Percentiles rank a stretch among this genome's conserved stretches.
These are phyloP conservation scores for Cupressus sempervirens DNA, from an alignment of 75 land plant species.

Conservation along the genomic window DNA sequence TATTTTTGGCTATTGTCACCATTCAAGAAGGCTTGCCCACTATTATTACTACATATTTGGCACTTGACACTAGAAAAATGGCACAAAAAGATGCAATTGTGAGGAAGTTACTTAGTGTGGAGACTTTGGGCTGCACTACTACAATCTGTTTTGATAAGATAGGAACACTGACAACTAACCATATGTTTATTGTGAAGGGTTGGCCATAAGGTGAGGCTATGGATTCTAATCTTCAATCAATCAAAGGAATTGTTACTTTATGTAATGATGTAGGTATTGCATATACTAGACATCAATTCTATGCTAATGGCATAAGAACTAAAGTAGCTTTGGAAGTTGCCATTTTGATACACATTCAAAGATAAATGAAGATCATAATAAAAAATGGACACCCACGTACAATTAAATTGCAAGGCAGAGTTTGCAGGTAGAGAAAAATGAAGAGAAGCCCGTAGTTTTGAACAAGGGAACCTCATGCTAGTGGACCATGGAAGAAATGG, in stretches of 20 bases:
- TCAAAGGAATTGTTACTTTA: constrained; percentile 54
- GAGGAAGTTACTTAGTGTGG: constrained; percentile 66
- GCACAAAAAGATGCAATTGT: constrained; percentile 80
- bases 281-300: constrained; percentile 36
- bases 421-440: no score
- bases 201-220: constrained; percentile 13
- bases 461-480: no score
- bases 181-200: constrained; percentile 51
- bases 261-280: constrained; percentile 69
- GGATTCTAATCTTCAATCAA: constrained; percentile 54
- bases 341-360: no score
- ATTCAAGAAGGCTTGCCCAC: constrained; percentile 76
- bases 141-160: constrained; percentile 79
- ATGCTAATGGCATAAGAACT: constrained; percentile 65
- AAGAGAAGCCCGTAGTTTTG: no score
- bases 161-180: constrained; percentile 75
- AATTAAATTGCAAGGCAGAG: no score
- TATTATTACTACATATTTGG: constrained; percentile 81
- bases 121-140: constrained; percentile 75
- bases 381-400: no score
- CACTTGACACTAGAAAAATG: constrained; percentile 73
- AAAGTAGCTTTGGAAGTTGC: constrained; percentile 83
- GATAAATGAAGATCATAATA: no score
- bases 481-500: no score
- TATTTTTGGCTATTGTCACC: constrained; percentile 72